Evolutionary conservation across 164 flowering plant genomes (phyloP).

Genomic region (Saururus chinensis): DNA sequence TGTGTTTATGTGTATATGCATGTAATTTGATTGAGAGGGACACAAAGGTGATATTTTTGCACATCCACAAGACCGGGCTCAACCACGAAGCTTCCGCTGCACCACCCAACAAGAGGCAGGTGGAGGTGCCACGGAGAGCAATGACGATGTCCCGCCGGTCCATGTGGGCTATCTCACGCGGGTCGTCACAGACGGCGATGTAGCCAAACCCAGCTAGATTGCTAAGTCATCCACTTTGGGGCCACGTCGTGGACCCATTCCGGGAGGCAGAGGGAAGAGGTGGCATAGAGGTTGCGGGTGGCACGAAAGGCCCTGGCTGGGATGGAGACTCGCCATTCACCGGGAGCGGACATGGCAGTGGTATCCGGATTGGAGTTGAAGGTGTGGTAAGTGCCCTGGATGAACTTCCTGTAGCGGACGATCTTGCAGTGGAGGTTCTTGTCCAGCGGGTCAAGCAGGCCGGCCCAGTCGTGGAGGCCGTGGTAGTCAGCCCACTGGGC

Average conservation of each 20-base stretch:
- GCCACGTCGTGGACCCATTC: too few relatives aligned
- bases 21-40: too few relatives aligned
- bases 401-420: constrained; percentile 76
- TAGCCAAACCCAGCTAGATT: constrained; percentile 86
- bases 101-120: too few relatives aligned
- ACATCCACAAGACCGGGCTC: too few relatives aligned
- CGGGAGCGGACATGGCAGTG: constrained; percentile 20
- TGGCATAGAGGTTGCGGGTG: constrained; percentile 76
- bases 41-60: too few relatives aligned
- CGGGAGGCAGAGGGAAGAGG: constrained; percentile 72
- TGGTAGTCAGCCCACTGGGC: constrained; percentile 75
- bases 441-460: constrained; percentile 82
- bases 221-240: constrained; percentile 94
- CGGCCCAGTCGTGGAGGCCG: constrained; percentile 68
- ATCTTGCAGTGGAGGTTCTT: constrained; percentile 89
- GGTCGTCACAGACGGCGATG: constrained; percentile 83
- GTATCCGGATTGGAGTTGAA: constrained; percentile 68
- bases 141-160: constrained; percentile 87
- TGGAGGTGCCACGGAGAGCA: constrained; percentile 83
- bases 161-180: constrained; percentile 68
- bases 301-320: constrained; percentile 59
- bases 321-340: constrained; percentile 39
- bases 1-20: too few relatives aligned
- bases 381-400: constrained; percentile 75
- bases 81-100: too few relatives aligned